These are phyloP conservation scores for Aspergillus floridensis DNA, from an alignment of 2,329 filamentous ascomycete species.

Conservation along the genomic window DNA sequence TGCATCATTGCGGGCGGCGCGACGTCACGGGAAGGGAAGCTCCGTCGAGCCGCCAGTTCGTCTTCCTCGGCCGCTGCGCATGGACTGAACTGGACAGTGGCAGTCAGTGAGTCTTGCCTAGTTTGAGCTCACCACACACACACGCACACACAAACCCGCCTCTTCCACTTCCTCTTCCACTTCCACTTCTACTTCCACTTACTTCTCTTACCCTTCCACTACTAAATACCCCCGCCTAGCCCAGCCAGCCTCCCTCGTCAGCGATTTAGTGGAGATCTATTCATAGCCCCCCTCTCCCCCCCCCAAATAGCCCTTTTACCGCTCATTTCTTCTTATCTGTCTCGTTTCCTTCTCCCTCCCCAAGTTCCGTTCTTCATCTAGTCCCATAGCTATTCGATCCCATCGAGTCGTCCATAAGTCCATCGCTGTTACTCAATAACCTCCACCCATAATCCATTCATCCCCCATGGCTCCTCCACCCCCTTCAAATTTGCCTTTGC, in stretches of 20 bases:
- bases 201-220: constrained; percentile 3
- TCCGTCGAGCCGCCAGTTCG: not conserved
- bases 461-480: constrained; percentile 70
- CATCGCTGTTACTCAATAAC: not conserved
- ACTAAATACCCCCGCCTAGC: constrained; percentile 12
- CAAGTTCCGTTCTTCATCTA: constrained; percentile 7
- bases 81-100: not conserved
- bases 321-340: not conserved
- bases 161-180: not conserved
- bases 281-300: constrained; percentile 9
- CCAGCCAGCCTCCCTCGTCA: constrained; percentile 19
- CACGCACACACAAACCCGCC: not conserved
- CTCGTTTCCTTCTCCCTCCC: constrained; percentile 9
- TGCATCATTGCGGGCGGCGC: constrained; percentile 8
- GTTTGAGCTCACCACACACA: not conserved
- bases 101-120: not conserved
- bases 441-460: not conserved
- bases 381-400: constrained; percentile 3
- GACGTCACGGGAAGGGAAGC: constrained; percentile 7
- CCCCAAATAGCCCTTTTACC: constrained; percentile 12
- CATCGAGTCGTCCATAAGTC: not conserved
- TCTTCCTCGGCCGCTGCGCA: not conserved
- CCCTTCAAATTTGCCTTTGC: constrained; percentile 65
- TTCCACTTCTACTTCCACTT: not conserved
- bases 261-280: constrained; percentile 4